Conservation (phyloP, 2,329 filamentous ascomycete species). For the Madurella mycetomatis region DNA sequence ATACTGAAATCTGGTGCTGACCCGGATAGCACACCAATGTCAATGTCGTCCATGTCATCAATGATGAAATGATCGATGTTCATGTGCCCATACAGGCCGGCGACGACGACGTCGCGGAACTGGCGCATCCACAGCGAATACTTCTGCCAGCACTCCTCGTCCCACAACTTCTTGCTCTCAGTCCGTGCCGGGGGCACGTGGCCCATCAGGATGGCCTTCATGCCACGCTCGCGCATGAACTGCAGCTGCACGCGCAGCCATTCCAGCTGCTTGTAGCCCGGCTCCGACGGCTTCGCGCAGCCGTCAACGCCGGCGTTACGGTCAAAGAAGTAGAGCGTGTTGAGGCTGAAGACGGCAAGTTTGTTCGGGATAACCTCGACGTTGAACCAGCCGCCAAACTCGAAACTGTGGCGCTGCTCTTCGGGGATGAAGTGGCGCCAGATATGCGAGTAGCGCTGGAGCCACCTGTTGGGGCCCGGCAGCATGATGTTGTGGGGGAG, state of each 20-base stretch:
- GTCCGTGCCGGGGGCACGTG: conserved; percentile 91
- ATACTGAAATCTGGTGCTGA: conserved; percentile 26
- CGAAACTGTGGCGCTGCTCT: conserved; percentile 84
- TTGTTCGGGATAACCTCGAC: conserved; percentile 84
- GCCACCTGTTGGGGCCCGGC: conserved; percentile 81
- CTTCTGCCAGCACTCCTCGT: conserved; percentile 97
- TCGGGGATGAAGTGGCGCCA: conserved; percentile 90
- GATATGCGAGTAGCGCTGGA: conserved; percentile 68
- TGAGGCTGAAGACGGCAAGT: conserved; percentile 87
- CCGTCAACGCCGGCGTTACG: conserved; percentile 93
- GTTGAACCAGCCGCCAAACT: conserved; percentile 90
- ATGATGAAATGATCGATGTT: conserved; percentile 97
- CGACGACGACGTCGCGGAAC: conserved; percentile 84
- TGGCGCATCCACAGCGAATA: conserved; percentile 87
- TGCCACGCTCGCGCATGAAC: conserved; percentile 72
- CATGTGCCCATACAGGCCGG: conserved; percentile 87
- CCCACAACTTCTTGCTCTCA: conserved; percentile 80
- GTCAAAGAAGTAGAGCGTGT: conserved; percentile 94
- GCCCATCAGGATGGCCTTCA: conserved; percentile 92
- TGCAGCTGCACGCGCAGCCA: conserved; percentile 90
- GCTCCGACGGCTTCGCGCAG: conserved; percentile 71
- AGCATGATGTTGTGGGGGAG: conserved; percentile 92
- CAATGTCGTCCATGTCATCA: conserved; percentile 75
- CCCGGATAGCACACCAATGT: conserved; percentile 45
- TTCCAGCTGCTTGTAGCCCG: conserved; percentile 91